Evolutionary conservation across 441 rosid genomes (phyloP).

Genomic region (Mallotus japonicus): DNA sequence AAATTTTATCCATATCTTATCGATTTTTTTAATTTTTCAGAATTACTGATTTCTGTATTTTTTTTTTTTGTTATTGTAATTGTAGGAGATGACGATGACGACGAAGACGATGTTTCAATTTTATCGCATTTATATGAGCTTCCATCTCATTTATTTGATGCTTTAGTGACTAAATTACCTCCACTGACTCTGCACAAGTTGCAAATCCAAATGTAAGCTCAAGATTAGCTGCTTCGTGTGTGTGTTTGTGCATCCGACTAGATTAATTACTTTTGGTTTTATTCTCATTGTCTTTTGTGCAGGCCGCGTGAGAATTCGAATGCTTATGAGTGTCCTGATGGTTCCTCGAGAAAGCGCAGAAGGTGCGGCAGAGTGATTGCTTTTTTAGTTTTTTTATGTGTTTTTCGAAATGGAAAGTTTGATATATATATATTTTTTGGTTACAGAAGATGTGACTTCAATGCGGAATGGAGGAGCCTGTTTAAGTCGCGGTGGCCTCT

Average conservation of each 20-base stretch:
- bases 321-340: conserved; percentile 39
- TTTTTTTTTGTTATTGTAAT: conserved; percentile 41
- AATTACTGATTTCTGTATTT: not conserved
- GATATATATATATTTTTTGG: too few species aligned
- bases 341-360: conserved; percentile 51
- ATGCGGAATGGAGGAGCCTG: conserved; percentile 57
- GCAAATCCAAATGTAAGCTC: conserved; percentile 56
- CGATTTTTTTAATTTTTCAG: not conserved
- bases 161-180: conserved; percentile 49
- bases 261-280: not conserved
- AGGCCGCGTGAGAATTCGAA: conserved; percentile 56
- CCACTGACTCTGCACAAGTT: conserved; percentile 68
- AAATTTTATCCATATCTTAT: not conserved
- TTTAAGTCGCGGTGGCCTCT: conserved; percentile 69
- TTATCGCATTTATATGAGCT: conserved; percentile 51
- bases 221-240: too few species aligned
- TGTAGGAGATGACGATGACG: conserved; percentile 36
- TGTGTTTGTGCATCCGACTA: too few species aligned
- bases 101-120: conserved; percentile 11
- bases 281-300: conserved; percentile 24
- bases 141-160: conserved; percentile 58
- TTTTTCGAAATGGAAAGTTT: not conserved
- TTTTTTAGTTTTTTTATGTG: not conserved
- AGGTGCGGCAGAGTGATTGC: conserved; percentile 39
- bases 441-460: conserved; percentile 48